These are phyloP conservation scores for Firmiana major DNA, from an alignment of 345 rosid genomes.

Conservation along the genomic window DNA sequence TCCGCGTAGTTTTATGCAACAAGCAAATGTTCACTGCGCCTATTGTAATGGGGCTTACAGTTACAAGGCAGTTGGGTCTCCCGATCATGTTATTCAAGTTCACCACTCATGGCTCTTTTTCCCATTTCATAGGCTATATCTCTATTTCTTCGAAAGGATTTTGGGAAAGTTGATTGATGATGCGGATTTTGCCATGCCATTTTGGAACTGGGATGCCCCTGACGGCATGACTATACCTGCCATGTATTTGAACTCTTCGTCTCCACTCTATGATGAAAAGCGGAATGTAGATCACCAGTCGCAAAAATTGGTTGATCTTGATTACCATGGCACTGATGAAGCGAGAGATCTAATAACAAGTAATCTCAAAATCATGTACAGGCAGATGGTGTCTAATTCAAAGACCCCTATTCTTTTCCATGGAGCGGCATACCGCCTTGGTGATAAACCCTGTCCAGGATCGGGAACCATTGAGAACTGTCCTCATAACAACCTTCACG, in stretches of 20 bases:
- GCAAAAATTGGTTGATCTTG: slow-evolving; percentile 37
- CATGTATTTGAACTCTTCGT: slow-evolving; percentile 19
- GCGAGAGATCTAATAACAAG: slow-evolving; percentile 21
- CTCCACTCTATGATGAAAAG: slow-evolving; percentile 31
- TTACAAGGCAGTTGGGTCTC: slow-evolving; percentile 37
- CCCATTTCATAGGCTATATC: slow-evolving; percentile 53
- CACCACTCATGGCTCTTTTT: slow-evolving; percentile 57
- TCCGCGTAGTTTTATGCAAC: slow-evolving; percentile 49
- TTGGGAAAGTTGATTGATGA: slow-evolving; percentile 49
- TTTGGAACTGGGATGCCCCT: slow-evolving; percentile 61
- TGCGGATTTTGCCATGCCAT: slow-evolving; percentile 52
- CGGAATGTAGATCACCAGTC: slow-evolving; percentile 40
- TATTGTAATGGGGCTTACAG: slow-evolving; percentile 51
- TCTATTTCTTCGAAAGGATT: slow-evolving; percentile 47
- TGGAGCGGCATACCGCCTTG: slow-evolving; percentile 46
- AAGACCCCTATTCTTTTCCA: slow-evolving; percentile 38
- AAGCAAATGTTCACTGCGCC: slow-evolving; percentile 57
- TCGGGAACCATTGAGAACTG: slow-evolving; percentile 43
- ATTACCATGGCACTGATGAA: slow-evolving; percentile 28
- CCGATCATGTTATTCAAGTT: slow-evolving; percentile 40
- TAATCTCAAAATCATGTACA: slow-evolving; percentile 49
- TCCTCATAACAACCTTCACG: slow-evolving; percentile 46
- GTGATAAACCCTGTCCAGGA: slow-evolving; percentile 44
- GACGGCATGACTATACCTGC: slow-evolving; percentile 51
- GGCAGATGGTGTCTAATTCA: slow-evolving; percentile 55